Evolutionary conservation across 2,329 filamentous ascomycete genomes (phyloP), one percentile per base, ranked within the genome.

Genomic region (Exophiala sp.): DNA sequence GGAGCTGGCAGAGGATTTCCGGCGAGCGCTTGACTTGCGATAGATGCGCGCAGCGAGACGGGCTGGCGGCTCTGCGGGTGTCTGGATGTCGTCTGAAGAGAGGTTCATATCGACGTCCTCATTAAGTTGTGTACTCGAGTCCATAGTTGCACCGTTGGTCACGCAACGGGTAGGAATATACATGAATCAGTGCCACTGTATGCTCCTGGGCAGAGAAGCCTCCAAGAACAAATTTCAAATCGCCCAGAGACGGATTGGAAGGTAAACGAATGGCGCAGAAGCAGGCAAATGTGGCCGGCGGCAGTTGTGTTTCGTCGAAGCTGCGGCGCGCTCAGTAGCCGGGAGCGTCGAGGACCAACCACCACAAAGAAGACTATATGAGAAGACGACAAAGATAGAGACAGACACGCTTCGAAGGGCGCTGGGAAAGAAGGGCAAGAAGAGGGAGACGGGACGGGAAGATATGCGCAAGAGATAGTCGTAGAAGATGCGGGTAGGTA

Each of bases 41-140:
- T 79, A 79, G 67, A 83, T 81, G 60, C 81, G 80, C 53, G 80
- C 80, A 58, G 79, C 78, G 58, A 83, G 76, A 57, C 79, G 78
- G 45, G 80, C 71, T 11, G 81, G 81, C 27, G 80, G 76, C 43
- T 73, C 70, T 53, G 75, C 70, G 49, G 38, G 46, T 9, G 66
- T 64, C 22, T 61, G 43, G 14, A 62, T 58, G 30, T 68, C 64
- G 37, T 67, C 65, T 46, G 60, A 58, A 11, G 65, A 64, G 14
- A 49, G 19, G 30, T 65, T 58, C 70, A 73, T 73, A 53, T 72
- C 68, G 55, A 72, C 60, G 51, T 72, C 70, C 32, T 64, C 45
- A 16, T 38, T 44, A 13, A 43, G 10, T n/a, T 51, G 48, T 14
- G 38, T 44, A 13, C 42, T 50, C 7, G 49, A 41, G n/a, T 52